phyloP scores from a whole-genome alignment of 257 asterid species.

The Solanum piurae region DNA sequence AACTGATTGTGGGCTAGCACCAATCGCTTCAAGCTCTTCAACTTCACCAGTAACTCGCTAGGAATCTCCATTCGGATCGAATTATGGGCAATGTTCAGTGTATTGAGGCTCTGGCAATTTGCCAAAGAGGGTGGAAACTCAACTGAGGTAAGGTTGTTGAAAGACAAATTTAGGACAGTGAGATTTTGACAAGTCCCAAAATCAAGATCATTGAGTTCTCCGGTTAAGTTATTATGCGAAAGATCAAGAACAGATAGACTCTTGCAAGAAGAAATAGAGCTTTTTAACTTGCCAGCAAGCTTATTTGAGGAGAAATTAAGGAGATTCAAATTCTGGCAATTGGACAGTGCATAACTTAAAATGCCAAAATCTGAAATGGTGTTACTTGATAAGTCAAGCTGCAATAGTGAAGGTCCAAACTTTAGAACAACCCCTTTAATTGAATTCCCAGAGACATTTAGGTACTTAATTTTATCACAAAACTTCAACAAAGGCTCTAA shows the following conservation, averaged over 20 bases:
- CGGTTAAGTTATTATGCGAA: conserved; percentile 62
- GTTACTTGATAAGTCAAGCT: conserved; percentile 57
- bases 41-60: conserved; percentile 30
- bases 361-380: conserved; percentile 40
- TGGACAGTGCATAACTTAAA: conserved; percentile 28
- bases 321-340: conserved; percentile 51
- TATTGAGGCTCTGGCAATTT: conserved; percentile 49
- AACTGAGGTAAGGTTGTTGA: conserved; percentile 39
- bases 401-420: conserved; percentile 45
- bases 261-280: conserved; percentile 37
- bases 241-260: conserved; percentile 51
- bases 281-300: conserved; percentile 34
- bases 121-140: conserved; percentile 42
- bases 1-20: conserved; percentile 43
- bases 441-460: conserved; percentile 65
- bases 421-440: conserved; percentile 37
- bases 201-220: conserved; percentile 26
- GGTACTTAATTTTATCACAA: conserved; percentile 32
- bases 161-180: conserved; percentile 41
- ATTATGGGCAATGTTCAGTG: conserved; percentile 53
- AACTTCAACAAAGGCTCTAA: conserved; percentile 29
- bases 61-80: conserved; percentile 41
- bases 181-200: conserved; percentile 53
- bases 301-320: conserved; percentile 47
- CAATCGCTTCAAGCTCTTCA: conserved; percentile 43